These are phyloP conservation scores for Penicillium daleae DNA, from an alignment of 495 filamentous ascomycete species.

Conservation along the genomic window DNA sequence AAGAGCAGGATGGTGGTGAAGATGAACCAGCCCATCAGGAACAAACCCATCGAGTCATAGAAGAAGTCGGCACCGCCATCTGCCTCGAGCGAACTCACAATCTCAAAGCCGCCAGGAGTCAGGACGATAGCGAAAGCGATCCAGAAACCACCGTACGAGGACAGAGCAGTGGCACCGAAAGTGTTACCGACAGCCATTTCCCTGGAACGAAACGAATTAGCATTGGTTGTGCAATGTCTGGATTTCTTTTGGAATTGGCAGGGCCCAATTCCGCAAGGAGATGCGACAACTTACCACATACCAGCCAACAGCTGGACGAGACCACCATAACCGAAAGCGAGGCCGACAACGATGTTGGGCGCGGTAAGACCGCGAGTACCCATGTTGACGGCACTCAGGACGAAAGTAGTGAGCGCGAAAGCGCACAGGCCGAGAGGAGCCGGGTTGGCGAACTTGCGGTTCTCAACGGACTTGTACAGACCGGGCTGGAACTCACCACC, in stretches of 20 bases:
- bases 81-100: constrained; percentile 37
- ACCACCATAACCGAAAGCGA: constrained; percentile 82
- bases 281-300: constrained; percentile 81
- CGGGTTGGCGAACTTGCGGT: constrained; percentile 85
- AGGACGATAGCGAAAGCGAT: constrained; percentile 86
- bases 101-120: constrained; percentile 76
- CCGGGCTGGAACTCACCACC: constrained; percentile 97
- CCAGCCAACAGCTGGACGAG: constrained; percentile 90
- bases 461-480: constrained; percentile 75
- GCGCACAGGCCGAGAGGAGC: constrained; percentile 84
- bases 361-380: constrained; percentile 58
- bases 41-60: constrained; percentile 77
- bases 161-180: constrained; percentile 95
- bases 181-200: constrained; percentile 99
- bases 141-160: constrained; percentile 99
- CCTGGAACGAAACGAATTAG: constrained; percentile 51
- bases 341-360: constrained; percentile 71
- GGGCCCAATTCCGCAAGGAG: neutral
- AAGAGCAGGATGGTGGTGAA: constrained; percentile 89
- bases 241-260: neutral
- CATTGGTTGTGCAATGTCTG: neutral
- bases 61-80: constrained; percentile 41
- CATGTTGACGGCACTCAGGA: constrained; percentile 85
- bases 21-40: constrained; percentile 95
- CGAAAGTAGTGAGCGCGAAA: constrained; percentile 96